Base-by-base conservation (phyloP, 192 early-diverging fungal species). In the Coemansia sp. region DNA sequence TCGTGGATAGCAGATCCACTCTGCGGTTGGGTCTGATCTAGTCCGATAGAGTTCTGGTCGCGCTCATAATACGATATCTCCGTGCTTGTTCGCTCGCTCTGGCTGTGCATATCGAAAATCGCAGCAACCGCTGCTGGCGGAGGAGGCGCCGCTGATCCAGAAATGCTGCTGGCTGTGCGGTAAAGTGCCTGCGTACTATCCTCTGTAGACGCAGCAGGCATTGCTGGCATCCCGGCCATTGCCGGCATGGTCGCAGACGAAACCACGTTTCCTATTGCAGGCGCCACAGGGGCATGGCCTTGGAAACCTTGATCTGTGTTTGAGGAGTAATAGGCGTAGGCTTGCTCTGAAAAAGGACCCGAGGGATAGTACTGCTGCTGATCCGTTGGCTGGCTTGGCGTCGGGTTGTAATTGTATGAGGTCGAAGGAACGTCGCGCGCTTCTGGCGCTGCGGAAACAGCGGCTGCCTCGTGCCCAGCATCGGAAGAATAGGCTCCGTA, bases 41-140 rank as follows among this genome's bases (percentile, higher is more conserved):
- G 18, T 4, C 45, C 56, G 7, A 50, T 22, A 16, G 25, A 10
- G 48, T 25, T 7, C 25, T 31, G 3, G 36, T 65, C 63, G 34
- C 58, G 66, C 12, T 59, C 72, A 40, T 74, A 68, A 50, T 64
- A 68, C 30, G 67, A 51, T 16, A 68, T 28, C 5, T 74, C 72
- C 1, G 57, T 64, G 58, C 72, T 74, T 31, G 66, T 67, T 50
- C 72, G 66, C 56, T 68, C 66, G 58, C 66, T 74, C 3, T 67
- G 61, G 22, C 28, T 64, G 7, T 64, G 63, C 1, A 67, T 32
- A 40, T 74, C 67, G 38, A 64, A 69, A 1, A 56, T 11, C 0
- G 38, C 59, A 11, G 56, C 56, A 14, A 50, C 66, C 7, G 42
- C 42, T 20, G 31, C 10, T 48, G 59, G 63, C n/a, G 65, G 71